These are phyloP conservation scores for Inga oerstediana DNA, from an alignment of 306 rosid genomes.

Conservation along the genomic window DNA sequence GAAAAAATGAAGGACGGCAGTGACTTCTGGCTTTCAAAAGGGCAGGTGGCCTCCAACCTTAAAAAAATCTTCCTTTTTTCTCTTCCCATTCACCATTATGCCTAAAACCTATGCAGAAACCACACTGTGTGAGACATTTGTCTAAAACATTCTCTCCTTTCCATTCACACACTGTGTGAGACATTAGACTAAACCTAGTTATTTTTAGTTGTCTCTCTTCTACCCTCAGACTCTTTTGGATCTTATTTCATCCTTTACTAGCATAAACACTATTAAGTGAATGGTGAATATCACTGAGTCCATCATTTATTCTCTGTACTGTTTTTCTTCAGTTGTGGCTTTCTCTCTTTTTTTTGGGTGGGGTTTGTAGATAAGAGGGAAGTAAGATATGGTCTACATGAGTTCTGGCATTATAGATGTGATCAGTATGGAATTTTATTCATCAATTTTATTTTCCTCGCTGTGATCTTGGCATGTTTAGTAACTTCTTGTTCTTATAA, in stretches of 20 bases:
- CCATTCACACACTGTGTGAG: slow-evolving; percentile 8
- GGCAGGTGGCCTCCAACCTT: not conserved
- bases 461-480: not conserved
- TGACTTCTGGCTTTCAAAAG: not conserved
- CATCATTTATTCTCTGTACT: no score
- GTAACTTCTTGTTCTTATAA: not conserved
- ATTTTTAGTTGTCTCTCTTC: not conserved
- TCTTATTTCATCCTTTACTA: not conserved
- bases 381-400: no score
- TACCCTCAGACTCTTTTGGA: no score
- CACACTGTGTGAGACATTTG: slow-evolving; percentile 8
- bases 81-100: not conserved
- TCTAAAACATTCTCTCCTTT: not conserved
- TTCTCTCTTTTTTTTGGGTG: no score
- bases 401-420: no score
- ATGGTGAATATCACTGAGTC: no score
- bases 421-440: no score
- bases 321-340: no score
- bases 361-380: no score
- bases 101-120: not conserved
- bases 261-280: not conserved
- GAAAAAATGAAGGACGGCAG: not conserved
- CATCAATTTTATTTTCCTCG: not conserved
- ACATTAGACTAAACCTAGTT: not conserved
- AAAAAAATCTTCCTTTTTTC: not conserved